Evolutionary conservation across 2,329 filamentous ascomycete genomes (phyloP).

Genomic region (Cordyceps cicadae): DNA sequence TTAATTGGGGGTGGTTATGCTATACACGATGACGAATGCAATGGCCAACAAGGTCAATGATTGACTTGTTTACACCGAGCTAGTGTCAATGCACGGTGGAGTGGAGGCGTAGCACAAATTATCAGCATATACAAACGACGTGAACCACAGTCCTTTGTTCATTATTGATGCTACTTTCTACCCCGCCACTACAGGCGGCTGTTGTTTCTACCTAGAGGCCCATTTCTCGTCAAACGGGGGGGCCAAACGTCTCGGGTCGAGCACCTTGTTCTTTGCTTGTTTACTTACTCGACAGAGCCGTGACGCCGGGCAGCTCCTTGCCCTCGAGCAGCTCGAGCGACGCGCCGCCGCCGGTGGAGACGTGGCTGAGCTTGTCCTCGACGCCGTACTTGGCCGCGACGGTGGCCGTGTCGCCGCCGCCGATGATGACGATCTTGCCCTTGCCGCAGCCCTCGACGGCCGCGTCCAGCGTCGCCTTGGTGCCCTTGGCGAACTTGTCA

Average conservation of each 20-base stretch:
- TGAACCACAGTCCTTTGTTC: neutral
- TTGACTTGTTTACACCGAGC: neutral
- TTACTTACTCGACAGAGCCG: conserved; percentile 76
- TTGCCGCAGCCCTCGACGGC: conserved; percentile 69
- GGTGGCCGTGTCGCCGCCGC: conserved; percentile 94
- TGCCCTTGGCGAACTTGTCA: conserved; percentile 85
- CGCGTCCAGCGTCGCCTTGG: conserved; percentile 84
- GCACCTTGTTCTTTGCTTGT: too few species aligned
- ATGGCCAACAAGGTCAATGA: neutral
- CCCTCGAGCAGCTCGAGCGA: conserved; percentile 94
- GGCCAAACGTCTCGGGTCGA: neutral
- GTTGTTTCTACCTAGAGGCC: neutral
- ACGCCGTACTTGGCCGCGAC: conserved; percentile 95
- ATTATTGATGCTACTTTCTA: neutral
- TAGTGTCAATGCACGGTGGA: neutral
- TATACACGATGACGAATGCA: neutral
- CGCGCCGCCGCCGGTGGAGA: conserved; percentile 93
- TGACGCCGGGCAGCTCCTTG: conserved; percentile 92
- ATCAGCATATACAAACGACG: neutral
- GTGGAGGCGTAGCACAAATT: neutral
- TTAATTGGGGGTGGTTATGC: neutral
- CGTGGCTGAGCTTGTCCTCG: conserved; percentile 96
- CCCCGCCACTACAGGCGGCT: neutral
- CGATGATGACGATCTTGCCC: conserved; percentile 96
- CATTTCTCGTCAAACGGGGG: conserved; percentile 2